phyloP scores from a whole-genome alignment of 2,329 filamentous ascomycete genomes.

The Aschersonia sp. region DNA sequence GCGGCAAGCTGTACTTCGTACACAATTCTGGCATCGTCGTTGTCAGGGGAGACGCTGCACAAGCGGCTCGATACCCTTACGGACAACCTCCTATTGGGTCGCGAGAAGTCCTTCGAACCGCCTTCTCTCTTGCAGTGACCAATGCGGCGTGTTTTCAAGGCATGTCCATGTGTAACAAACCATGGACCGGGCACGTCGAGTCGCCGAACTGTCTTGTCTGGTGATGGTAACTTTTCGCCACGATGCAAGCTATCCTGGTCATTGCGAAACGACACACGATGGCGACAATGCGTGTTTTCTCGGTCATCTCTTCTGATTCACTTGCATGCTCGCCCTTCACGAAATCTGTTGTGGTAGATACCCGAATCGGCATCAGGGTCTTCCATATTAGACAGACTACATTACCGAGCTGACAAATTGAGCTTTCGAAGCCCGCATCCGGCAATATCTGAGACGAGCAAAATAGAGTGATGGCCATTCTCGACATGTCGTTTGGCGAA shows the following conservation, averaged over 20 bases:
- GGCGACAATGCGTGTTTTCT: too few relatives aligned
- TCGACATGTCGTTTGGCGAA: too few relatives aligned
- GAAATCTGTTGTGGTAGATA: background rate
- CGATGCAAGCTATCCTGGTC: background rate
- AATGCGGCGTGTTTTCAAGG: background rate
- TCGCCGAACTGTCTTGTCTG: background rate
- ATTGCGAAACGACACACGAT: background rate
- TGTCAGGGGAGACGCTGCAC: background rate
- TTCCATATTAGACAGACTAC: background rate
- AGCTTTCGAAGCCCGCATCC: too few relatives aligned
- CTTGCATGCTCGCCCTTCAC: background rate
- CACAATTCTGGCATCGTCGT: background rate
- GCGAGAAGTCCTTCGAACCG: too few relatives aligned
- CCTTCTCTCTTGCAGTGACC: background rate
- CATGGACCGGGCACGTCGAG: background rate
- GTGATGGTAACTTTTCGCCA: background rate
- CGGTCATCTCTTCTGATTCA: too few relatives aligned
- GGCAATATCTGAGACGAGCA: too few relatives aligned
- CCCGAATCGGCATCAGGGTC: too few relatives aligned
- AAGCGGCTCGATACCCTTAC: background rate
- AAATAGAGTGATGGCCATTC: too few relatives aligned
- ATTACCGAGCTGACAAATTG: background rate
- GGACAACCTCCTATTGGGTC: background rate
- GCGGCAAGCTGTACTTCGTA: background rate
- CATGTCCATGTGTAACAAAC: background rate